Conservation (phyloP, 768 basidiomycete genomes). For the Cyathus striatus region DNA sequence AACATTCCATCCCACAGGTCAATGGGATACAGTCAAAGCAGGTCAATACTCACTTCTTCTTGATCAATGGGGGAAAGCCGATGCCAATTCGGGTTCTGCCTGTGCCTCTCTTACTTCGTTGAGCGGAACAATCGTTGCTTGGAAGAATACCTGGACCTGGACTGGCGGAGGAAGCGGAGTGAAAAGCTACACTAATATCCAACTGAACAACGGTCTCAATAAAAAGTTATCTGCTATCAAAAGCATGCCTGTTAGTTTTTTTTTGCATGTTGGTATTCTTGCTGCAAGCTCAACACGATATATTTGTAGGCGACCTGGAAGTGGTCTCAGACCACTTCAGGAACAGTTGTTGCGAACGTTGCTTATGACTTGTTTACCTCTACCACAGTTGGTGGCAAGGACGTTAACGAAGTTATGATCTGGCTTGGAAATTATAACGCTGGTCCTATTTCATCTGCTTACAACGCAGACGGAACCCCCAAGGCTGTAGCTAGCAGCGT, state of each 20-base stretch:
- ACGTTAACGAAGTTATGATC: slow-evolving; percentile 53
- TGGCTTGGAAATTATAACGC: slow-evolving; percentile 60
- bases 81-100: slow-evolving; percentile 43
- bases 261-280: neutral
- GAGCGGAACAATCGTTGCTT: slow-evolving; percentile 35
- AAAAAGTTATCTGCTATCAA: slow-evolving; percentile 47
- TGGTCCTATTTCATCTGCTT: slow-evolving; percentile 49
- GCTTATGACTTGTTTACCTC: slow-evolving; percentile 67
- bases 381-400: slow-evolving; percentile 37
- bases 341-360: slow-evolving; percentile 44
- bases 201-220: slow-evolving; percentile 45
- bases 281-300: neutral
- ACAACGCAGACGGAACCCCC: slow-evolving; percentile 40
- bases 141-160: slow-evolving; percentile 55
- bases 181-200: slow-evolving; percentile 60
- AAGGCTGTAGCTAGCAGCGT: slow-evolving; percentile 40
- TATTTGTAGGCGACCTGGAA: slow-evolving; percentile 44
- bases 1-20: slow-evolving; percentile 22
- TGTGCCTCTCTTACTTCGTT: slow-evolving; percentile 42
- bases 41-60: slow-evolving; percentile 44
- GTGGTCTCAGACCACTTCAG: slow-evolving; percentile 44
- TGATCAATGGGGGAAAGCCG: slow-evolving; percentile 39
- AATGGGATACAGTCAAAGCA: slow-evolving; percentile 45
- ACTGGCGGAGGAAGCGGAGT: slow-evolving; percentile 41
- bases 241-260: slow-evolving; percentile 45